Base-by-base conservation (phyloP, 345 rosid species). In the Bruguiera sexangula region DNA sequence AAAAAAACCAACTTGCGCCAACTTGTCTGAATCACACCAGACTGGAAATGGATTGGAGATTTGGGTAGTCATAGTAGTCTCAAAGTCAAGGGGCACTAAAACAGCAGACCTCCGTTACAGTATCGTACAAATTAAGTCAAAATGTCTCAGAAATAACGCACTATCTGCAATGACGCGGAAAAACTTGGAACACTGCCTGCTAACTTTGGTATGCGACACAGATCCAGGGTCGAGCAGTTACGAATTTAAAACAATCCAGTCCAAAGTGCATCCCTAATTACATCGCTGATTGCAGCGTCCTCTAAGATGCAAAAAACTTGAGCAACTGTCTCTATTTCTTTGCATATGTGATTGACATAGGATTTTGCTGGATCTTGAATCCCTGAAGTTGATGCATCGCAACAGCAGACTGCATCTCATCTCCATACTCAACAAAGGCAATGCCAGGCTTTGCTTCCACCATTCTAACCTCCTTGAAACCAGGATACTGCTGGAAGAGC, bases 391-490 rank as follows among this genome's bases (percentile, higher is more conserved):
- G 87, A 62, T 88, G 96, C 98, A 95, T 85, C 6, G 97, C 99
- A 4, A 81, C 85, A 0, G 96, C 86, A 22, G 99, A 84, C 67
- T 90, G 99, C 88, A 87, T 81, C 85, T 95, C 99, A 24, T 95
- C 92, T 21, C 82, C 82, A 66, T 75, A 92, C 85, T 92, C 99
- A 15, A 95, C 93, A 71, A 95, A 95, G 79, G 99, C 99, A 10
- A 95, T 95, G 32, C 99, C 98, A 0, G 99, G 99, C 78, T 95
- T 95, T 55, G 99, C 75, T 77, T 92, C 99, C 67, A 95, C 83
- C 96, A 90, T 95, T 79, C 98, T 86, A 27, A 92, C 96, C 84
- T 95, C 99, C 85, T 95, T 95, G 62, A 95, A 90, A 58, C 96
- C 96, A 8, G 76, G 69, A 72, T 88, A 90, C 65, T 85, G 96